These are phyloP conservation scores for Geotrichum histeridarum DNA, from an alignment of 1,139 yeast species.

Conservation along the genomic window DNA sequence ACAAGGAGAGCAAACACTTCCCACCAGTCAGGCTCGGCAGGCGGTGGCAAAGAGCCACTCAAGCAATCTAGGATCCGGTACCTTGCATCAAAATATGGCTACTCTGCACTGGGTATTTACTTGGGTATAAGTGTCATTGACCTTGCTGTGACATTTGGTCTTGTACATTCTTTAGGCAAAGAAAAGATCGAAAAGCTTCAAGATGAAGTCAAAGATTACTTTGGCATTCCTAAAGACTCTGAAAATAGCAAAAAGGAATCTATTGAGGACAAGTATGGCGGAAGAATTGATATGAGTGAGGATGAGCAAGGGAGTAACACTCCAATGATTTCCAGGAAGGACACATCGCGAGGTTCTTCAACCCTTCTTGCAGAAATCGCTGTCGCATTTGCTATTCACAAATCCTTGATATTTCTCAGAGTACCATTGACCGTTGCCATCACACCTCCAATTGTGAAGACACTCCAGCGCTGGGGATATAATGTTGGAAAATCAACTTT, in stretches of 20 bases:
- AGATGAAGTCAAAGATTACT: slow-evolving; percentile 5
- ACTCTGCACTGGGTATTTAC: slow-evolving; percentile 83
- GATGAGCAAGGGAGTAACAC: background rate
- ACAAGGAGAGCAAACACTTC: no score
- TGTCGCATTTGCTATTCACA: slow-evolving; percentile 90
- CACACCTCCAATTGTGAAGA: slow-evolving; percentile 71
- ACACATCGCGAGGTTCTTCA: slow-evolving; percentile 14
- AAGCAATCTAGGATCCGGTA: slow-evolving; percentile 45
- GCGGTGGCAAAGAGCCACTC: background rate
- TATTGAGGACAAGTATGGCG: background rate
- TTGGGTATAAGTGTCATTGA: slow-evolving; percentile 65
- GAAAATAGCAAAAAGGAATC: slow-evolving; percentile 11
- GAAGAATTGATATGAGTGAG: background rate
- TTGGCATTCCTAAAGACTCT: slow-evolving; percentile 5
- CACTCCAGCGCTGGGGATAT: slow-evolving; percentile 73
- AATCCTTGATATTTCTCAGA: slow-evolving; percentile 69
- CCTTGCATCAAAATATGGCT: slow-evolving; percentile 81
- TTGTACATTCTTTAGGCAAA: slow-evolving; percentile 43
- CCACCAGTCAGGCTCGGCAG: background rate
- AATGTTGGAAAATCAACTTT: slow-evolving; percentile 53
- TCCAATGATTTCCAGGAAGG: background rate
- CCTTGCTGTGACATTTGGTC: slow-evolving; percentile 70
- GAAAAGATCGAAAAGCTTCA: slow-evolving; percentile 15
- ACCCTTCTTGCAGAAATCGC: slow-evolving; percentile 64
- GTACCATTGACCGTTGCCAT: slow-evolving; percentile 89